Conservation (phyloP, 345 rosid species). For the Syzygium grande region DNA sequence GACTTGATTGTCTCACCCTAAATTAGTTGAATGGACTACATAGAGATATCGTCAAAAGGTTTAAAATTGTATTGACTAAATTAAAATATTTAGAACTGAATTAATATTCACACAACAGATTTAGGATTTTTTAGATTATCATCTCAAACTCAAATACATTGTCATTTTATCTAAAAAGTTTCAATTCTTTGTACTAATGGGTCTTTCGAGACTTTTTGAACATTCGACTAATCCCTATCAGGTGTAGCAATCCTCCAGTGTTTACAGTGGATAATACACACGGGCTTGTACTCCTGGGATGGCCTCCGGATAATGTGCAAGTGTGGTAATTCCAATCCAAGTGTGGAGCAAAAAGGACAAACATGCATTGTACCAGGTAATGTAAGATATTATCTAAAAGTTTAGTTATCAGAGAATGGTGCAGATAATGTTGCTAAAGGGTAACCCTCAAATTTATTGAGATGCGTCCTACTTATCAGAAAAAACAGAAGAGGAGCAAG, state of each 20-base stretch:
- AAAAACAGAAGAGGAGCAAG: background rate
- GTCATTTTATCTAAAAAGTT: background rate
- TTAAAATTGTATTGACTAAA: fast-evolving
- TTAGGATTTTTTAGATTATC: background rate
- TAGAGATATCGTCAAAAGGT: background rate
- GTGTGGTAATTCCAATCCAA: background rate
- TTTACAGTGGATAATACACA: background rate
- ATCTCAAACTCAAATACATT: background rate
- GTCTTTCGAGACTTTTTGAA: background rate
- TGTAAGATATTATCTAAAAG: background rate
- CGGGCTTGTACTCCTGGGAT: background rate
- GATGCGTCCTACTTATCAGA: background rate
- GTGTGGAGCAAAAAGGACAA: background rate
- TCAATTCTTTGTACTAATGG: background rate
- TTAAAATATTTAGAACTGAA: fast-evolving
- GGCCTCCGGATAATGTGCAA: fast-evolving
- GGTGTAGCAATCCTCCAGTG: fast-evolving
- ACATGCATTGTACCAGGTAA: background rate
- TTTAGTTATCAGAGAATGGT: background rate
- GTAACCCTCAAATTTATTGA: background rate
- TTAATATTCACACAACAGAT: background rate
- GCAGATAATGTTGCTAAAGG: background rate
- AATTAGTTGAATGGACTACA: background rate
- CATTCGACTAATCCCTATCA: background rate
- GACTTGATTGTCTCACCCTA: fast-evolving